These are phyloP conservation scores for Cladorrhinum sp. DNA, from an alignment of 2,329 filamentous ascomycete species.

Conservation along the genomic window DNA sequence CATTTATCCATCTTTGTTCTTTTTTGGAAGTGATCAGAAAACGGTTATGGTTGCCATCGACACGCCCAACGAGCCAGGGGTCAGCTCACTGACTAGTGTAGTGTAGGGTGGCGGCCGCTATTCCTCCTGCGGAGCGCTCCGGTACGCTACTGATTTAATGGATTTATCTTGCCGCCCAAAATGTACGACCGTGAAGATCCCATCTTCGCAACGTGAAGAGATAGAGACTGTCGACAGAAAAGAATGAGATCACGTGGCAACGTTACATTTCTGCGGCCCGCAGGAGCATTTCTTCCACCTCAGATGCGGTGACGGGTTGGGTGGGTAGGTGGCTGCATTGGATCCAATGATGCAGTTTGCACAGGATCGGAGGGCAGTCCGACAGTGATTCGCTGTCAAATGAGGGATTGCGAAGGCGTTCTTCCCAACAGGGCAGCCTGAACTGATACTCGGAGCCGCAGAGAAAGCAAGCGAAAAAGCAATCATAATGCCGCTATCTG, in stretches of 20 bases:
- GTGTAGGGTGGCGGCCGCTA: not conserved
- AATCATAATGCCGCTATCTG: not conserved
- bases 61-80: not conserved
- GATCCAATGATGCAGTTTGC: conserved; percentile 1
- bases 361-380: conserved; percentile 16
- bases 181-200: not conserved
- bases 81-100: not conserved
- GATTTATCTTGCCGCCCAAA: not conserved
- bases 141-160: not conserved
- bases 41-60: not conserved
- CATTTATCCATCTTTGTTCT: no score
- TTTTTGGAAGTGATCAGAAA: no score
- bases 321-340: no score
- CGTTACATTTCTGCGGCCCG: not conserved
- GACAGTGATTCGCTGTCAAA: conserved; percentile 18
- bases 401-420: not conserved
- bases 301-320: not conserved
- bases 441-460: not conserved
- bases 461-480: not conserved
- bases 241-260: not conserved
- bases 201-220: not conserved
- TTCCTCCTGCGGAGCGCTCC: not conserved
- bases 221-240: not conserved
- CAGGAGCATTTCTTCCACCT: not conserved
- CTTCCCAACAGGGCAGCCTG: not conserved